Percentiles rank a stretch among this genome's conserved stretches.
Evolutionary conservation across 257 asterid genomes (phyloP).

Genomic region (Solanum bukasovii): DNA sequence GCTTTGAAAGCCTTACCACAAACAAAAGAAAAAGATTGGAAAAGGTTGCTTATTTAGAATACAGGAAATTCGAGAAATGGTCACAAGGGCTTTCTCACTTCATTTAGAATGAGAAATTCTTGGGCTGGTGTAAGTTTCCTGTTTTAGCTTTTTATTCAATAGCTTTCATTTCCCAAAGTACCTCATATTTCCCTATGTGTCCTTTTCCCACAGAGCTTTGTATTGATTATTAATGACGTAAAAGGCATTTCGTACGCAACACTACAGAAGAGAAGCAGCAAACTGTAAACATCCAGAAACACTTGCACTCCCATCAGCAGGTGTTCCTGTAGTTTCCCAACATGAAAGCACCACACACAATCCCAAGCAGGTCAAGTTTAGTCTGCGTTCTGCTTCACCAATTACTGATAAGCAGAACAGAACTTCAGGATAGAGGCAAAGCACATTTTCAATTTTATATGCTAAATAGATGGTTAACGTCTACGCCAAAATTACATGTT

Average conservation of each 20-base stretch:
- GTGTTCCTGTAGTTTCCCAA: neutral
- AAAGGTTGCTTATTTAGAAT: neutral
- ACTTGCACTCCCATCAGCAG: neutral
- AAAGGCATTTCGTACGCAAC: neutral
- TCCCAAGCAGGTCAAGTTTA: neutral
- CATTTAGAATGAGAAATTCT: neutral
- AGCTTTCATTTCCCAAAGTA: neutral
- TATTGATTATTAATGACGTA: neutral
- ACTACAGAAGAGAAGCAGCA: neutral
- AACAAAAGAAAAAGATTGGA: neutral
- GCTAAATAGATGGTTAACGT: neutral
- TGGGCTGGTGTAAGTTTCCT: neutral
- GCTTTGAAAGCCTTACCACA: neutral
- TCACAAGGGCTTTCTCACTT: neutral
- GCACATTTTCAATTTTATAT: neutral
- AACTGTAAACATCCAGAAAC: neutral
- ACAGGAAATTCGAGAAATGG: neutral
- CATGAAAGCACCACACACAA: neutral
- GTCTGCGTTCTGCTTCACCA: neutral
- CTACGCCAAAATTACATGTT: neutral
- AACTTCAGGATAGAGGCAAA: neutral
- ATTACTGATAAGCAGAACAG: neutral
- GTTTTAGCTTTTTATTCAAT: neutral
- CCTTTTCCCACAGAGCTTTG: neutral
- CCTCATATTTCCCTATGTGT: neutral